Evolutionary conservation across 805 yeast genomes (phyloP).

Genomic region (Schwanniomyces polymorphus): DNA sequence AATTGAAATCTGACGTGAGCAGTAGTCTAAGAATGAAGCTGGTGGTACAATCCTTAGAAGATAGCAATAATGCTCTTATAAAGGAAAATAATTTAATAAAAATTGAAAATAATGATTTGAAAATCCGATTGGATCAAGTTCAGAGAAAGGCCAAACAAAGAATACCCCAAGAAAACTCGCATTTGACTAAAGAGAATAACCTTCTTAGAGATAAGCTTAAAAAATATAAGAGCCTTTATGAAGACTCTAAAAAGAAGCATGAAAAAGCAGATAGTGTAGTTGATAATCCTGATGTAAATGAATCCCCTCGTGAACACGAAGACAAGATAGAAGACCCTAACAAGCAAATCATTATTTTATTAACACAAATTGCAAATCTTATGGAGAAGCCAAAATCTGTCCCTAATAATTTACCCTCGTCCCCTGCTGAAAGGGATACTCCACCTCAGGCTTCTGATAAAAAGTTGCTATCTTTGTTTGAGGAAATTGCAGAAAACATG

Average conservation of each 20-base stretch:
- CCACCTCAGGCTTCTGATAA: not conserved
- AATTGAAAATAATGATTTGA: not conserved
- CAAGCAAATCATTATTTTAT: not conserved
- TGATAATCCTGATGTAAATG: not conserved
- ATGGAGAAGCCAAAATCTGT: not conserved
- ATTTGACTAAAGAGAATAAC: conserved; percentile 24
- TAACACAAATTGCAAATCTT: conserved; percentile 2
- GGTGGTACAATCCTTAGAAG: conserved; percentile 2
- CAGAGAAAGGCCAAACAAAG: conserved; percentile 12
- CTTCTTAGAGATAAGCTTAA: conserved; percentile 31
- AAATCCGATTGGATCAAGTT: conserved; percentile 10
- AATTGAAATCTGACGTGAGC: not conserved
- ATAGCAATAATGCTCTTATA: conserved; percentile 2
- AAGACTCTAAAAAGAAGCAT: conserved; percentile 6
- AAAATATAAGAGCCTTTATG: conserved; percentile 35
- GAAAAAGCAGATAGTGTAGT: not conserved
- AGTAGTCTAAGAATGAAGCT: not conserved
- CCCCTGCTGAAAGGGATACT: not conserved
- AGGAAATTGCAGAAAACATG: conserved; percentile 5
- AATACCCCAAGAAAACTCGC: conserved; percentile 17
- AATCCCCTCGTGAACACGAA: too few species aligned
- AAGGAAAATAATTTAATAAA: conserved; percentile 4
- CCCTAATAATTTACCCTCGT: not conserved
- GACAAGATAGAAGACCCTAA: not conserved
- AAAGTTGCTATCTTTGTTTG: conserved; percentile 4